Evolutionary conservation across 2,329 filamentous ascomycete species (phyloP), one percentile per base, ranked within the genome.

Genomic region (Pezicula neosporulosa): DNA sequence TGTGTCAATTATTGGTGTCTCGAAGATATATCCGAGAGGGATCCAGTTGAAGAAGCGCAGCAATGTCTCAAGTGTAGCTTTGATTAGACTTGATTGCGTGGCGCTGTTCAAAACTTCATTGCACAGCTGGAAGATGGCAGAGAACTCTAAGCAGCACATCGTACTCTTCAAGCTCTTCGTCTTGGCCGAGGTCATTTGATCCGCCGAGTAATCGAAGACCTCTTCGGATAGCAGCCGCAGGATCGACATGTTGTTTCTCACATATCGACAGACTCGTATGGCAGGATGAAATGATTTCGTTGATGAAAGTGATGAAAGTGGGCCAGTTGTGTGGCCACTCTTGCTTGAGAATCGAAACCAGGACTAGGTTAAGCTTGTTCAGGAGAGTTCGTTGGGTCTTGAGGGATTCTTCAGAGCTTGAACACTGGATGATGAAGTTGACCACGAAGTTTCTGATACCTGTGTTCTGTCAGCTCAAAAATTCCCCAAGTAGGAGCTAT

Each of bases 261-360:
- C 95, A 99, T 63, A 99, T 95, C 36, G 93, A 94, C 49, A 99
- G 78, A 72, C 89, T 97, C 61, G 90, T 93, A 69, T 96, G 92
- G 73, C 92, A 97, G 50, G 94, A 93, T 19, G 90, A 88, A 63
- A 99, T 91, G 72, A 99, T 99, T 77, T 99, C 94, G 77, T 97
- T 97, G 81, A 99, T 97, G 73, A 99, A 99, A 18, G 91, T 97
- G 81, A 99, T 97, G 73, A 99, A 99, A 18, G 91, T 96, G 10
- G 95, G 94, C 94, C 95, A 99, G 78, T 99, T 96, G 74, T 97
- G 93, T 51, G 94, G 94, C 94, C 94, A 99, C 73, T 99, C 94
- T 74, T 99, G 94, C 80, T 99, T 99, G 67, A 99, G 78, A 57
- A 99, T 93, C 52, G 92, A 97, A 63, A 99, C 90, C 58, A 99